These are phyloP conservation scores for Backusella sp. DNA, from an alignment of 192 early-diverging fungal species.

Conservation along the genomic window DNA sequence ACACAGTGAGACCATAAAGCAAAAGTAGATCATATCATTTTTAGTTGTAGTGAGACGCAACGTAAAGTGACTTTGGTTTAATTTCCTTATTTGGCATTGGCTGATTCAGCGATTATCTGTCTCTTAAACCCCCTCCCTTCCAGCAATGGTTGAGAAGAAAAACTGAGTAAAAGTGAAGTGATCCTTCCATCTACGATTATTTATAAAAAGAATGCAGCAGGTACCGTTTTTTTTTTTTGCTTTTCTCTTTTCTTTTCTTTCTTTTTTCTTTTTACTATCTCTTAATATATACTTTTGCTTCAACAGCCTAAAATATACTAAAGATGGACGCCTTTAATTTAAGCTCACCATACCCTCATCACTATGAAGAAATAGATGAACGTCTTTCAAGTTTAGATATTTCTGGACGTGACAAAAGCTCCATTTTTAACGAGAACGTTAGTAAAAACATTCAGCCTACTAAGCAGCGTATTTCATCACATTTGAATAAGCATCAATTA, in stretches of 20 bases:
- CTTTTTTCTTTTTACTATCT: neutral
- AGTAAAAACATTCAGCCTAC: neutral
- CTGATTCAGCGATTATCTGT: constrained; percentile 7
- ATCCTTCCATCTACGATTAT: neutral
- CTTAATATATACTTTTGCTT: neutral
- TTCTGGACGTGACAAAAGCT: neutral
- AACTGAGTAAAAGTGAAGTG: constrained; percentile 10
- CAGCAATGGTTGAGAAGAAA: neutral
- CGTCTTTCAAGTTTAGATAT: constrained; percentile 1
- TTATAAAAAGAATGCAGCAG: neutral
- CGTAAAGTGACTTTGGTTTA: neutral
- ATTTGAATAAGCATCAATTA: neutral
- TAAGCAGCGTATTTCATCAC: neutral
- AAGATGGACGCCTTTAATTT: neutral
- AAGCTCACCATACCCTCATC: neutral
- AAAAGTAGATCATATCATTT: neutral
- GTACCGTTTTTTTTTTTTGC: constrained; percentile 1
- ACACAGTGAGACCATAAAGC: neutral
- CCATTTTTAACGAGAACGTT: neutral
- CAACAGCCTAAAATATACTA: neutral
- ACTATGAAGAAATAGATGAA: constrained; percentile 7
- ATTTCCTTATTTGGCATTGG: neutral
- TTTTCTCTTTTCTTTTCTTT: constrained; percentile 4
- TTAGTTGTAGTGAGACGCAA: neutral
- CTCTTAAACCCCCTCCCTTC: neutral